A percentile compares a stretch with the other conserved stretches of the same genome.
phyloP scores from a whole-genome alignment of 1,284 basidiomycete species.

The Coniferiporia weirii region DNA sequence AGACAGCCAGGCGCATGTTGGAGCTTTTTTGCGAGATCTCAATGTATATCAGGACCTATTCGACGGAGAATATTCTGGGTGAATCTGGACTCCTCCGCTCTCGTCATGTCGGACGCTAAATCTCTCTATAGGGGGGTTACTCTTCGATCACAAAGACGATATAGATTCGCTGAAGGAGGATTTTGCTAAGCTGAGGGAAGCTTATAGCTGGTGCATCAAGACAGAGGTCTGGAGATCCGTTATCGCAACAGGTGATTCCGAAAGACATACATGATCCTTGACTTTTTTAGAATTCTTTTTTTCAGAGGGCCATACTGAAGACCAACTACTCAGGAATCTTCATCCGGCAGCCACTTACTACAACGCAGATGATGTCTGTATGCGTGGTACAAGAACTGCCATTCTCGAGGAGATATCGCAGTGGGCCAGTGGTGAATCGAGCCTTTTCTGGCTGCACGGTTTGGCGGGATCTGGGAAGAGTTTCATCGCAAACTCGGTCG shows the following conservation, averaged over 20 bases:
- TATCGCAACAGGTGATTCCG: not conserved
- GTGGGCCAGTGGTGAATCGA: conserved; percentile 9
- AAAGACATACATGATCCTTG: not conserved
- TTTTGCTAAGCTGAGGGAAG: not conserved
- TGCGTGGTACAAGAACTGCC: conserved; percentile 2
- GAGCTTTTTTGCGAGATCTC: not conserved
- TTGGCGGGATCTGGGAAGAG: too few species aligned
- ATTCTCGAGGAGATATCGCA: not conserved
- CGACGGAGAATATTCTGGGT: not conserved
- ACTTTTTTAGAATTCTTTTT: not conserved
- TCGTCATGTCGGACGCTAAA: not conserved
- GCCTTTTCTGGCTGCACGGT: conserved; percentile 31
- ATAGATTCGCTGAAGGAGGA: not conserved
- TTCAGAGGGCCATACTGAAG: not conserved
- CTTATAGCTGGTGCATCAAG: not conserved
- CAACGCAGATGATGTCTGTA: not conserved
- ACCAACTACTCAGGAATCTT: not conserved
- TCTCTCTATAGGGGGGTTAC: not conserved
- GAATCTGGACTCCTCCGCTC: fast-evolving
- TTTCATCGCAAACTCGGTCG: conserved; percentile 28
- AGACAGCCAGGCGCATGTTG: not conserved
- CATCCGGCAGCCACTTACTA: not conserved
- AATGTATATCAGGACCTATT: not conserved
- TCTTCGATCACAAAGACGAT: not conserved
- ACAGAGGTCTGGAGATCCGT: not conserved